Evolutionary conservation across 2,329 filamentous ascomycete genomes (phyloP).

Genomic region (Ilyonectria sp.): DNA sequence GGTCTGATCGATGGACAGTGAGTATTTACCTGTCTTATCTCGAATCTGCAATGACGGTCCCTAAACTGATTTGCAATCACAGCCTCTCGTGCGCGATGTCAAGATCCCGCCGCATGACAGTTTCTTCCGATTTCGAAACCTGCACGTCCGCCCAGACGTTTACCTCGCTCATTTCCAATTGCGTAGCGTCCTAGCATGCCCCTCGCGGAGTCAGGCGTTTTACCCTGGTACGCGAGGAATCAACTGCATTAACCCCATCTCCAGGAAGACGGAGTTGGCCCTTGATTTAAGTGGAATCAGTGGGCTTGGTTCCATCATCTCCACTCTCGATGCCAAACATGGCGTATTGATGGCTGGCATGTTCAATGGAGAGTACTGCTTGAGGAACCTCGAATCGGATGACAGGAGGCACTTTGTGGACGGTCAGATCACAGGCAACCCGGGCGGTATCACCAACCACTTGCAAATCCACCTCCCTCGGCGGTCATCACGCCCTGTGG

Average conservation of each 20-base stretch:
- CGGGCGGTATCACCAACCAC: constrained; percentile 76
- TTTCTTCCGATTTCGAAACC: constrained; percentile 72
- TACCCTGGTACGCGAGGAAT: constrained; percentile 69
- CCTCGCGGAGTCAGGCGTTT: constrained; percentile 69
- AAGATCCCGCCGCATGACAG: constrained; percentile 58
- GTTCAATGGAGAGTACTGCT: constrained; percentile 70
- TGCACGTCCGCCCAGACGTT: constrained; percentile 68
- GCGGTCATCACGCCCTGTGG: constrained; percentile 66
- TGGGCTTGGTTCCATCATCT: constrained; percentile 59
- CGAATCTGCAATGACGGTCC: too few species aligned
- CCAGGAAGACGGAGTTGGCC: constrained; percentile 60
- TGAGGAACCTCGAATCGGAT: constrained; percentile 62
- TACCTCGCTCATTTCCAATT: constrained; percentile 77
- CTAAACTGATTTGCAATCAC: background rate
- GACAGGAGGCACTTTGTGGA: constrained; percentile 55
- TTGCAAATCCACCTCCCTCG: constrained; percentile 70
- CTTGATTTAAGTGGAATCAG: constrained; percentile 60
- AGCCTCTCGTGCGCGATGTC: constrained; percentile 41
- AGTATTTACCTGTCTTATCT: constrained; percentile 49
- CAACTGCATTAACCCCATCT: constrained; percentile 66
- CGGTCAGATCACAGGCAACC: constrained; percentile 63
- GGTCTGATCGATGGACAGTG: constrained; percentile 65
- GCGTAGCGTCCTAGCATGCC: constrained; percentile 72
- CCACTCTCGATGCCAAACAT: constrained; percentile 66
- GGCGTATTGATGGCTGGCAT: constrained; percentile 73